phyloP scores from a whole-genome alignment of 805 yeast genomes.

The Myxozyma neotropica region DNA sequence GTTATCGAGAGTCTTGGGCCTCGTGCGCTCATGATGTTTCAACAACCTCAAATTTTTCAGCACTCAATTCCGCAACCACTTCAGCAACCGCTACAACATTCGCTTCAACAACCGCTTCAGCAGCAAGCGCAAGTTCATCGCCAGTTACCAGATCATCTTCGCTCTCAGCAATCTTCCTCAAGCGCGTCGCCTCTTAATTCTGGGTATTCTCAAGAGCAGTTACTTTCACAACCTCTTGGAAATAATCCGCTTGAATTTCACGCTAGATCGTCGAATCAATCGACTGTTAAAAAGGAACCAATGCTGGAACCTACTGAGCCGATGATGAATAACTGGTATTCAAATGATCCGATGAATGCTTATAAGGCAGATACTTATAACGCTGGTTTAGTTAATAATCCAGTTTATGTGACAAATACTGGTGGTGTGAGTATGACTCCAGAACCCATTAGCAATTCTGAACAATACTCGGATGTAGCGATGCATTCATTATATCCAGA shows the following conservation, averaged over 20 bases:
- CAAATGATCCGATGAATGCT: background rate
- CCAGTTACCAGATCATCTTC: too few relatives aligned
- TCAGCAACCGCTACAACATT: background rate
- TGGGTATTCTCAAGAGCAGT: background rate
- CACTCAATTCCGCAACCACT: background rate
- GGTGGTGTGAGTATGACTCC: background rate
- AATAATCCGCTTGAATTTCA: background rate
- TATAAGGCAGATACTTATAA: background rate
- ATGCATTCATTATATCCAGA: background rate
- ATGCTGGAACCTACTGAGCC: background rate
- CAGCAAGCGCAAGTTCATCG: background rate
- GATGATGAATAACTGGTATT: background rate
- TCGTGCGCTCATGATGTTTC: slow-evolving; percentile 5
- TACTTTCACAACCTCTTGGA: background rate
- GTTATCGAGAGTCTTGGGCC: slow-evolving; percentile 14
- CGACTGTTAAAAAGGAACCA: background rate
- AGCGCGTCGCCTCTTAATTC: background rate
- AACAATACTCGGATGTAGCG: background rate
- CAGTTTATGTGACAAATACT: background rate
- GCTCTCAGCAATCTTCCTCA: slow-evolving; percentile 1
- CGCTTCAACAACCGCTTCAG: background rate
- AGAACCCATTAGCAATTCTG: background rate
- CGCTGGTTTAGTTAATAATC: background rate
- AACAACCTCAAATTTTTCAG: background rate
- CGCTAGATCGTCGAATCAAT: background rate